A percentile compares a stretch with the other conserved stretches of the same genome.
Evolutionary conservation across 108 stramenopile genomes (phyloP).

Genomic region (Pseudonitzschia multistriata): DNA sequence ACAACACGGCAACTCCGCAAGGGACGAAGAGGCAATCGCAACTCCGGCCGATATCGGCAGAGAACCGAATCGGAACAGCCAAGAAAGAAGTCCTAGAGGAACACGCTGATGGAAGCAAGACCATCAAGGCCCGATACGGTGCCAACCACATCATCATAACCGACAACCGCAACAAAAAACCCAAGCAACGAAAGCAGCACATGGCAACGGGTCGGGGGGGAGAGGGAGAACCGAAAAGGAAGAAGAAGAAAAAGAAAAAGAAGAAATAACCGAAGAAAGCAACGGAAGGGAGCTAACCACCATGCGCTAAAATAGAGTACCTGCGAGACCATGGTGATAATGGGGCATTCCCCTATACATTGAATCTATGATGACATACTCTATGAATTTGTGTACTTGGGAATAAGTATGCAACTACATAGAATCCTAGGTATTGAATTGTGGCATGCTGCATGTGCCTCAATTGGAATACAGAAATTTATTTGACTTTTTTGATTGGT

Average conservation of each 20-base stretch:
- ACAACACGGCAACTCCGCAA: not conserved
- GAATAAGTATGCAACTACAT: too few relatives aligned
- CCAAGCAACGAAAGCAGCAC: not conserved
- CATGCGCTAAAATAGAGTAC: too few relatives aligned
- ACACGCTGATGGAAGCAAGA: not conserved
- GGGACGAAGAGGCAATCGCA: not conserved
- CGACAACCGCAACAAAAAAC: constrained; percentile 9
- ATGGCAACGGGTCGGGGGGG: not conserved
- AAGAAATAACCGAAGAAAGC: constrained; percentile 11
- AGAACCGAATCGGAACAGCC: not conserved
- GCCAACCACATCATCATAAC: constrained; percentile 1
- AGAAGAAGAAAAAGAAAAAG: constrained; percentile 7
- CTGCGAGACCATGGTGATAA: too few relatives aligned
- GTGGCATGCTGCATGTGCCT: too few relatives aligned
- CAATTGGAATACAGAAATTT: too few relatives aligned
- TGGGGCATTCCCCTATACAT: too few relatives aligned
- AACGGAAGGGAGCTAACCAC: too few relatives aligned
- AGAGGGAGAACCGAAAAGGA: not conserved
- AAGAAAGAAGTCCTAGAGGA: not conserved
- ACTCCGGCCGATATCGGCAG: not conserved
- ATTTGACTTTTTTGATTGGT: too few relatives aligned
- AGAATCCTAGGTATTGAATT: too few relatives aligned
- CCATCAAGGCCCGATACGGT: not conserved
- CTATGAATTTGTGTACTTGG: too few relatives aligned
- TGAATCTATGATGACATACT: too few relatives aligned